Percentiles rank a stretch among this genome's conserved stretches.
Evolutionary conservation across 2,329 filamentous ascomycete species (phyloP).

Genomic region (Arthrobotrys megalospora): DNA sequence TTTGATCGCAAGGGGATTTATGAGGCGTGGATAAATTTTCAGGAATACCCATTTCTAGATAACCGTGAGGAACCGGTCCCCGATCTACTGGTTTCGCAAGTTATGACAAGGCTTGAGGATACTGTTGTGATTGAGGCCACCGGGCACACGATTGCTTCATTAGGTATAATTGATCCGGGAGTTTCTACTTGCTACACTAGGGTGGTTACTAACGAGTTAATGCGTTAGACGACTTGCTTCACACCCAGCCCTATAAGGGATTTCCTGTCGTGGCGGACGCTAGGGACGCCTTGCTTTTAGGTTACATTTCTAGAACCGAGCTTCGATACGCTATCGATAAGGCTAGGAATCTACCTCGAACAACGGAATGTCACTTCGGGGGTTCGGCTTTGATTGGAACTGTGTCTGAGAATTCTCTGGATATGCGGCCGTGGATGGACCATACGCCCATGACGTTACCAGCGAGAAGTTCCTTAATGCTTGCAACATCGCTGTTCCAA

Average conservation of each 20-base stretch:
- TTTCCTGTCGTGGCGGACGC: constrained; percentile 90
- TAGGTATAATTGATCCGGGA: constrained; percentile 70
- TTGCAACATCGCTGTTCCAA: constrained; percentile 95
- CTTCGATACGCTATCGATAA: constrained; percentile 83
- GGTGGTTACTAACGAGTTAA: constrained; percentile 4
- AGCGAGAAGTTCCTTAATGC: constrained; percentile 80
- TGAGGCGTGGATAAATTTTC: constrained; percentile 96
- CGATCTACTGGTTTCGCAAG: constrained; percentile 85
- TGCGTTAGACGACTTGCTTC: constrained; percentile 73
- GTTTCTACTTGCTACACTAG: background rate
- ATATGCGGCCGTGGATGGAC: constrained; percentile 98
- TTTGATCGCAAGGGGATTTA: constrained; percentile 95
- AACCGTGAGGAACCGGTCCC: constrained; percentile 87
- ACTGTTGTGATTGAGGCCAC: constrained; percentile 88
- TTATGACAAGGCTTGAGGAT: constrained; percentile 95
- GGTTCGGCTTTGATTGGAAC: constrained; percentile 72
- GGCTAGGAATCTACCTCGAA: constrained; percentile 70
- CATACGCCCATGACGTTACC: constrained; percentile 95
- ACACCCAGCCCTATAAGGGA: constrained; percentile 83
- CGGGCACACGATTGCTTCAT: constrained; percentile 85
- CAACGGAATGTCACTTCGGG: constrained; percentile 78
- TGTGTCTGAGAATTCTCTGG: constrained; percentile 71
- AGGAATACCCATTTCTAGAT: constrained; percentile 95
- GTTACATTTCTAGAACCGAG: constrained; percentile 94
- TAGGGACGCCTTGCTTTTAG: constrained; percentile 83